A percentile compares a stretch with the other conserved stretches of the same genome.
Evolutionary conservation across 345 rosid species (phyloP).

Genomic region (Populus simonii): DNA sequence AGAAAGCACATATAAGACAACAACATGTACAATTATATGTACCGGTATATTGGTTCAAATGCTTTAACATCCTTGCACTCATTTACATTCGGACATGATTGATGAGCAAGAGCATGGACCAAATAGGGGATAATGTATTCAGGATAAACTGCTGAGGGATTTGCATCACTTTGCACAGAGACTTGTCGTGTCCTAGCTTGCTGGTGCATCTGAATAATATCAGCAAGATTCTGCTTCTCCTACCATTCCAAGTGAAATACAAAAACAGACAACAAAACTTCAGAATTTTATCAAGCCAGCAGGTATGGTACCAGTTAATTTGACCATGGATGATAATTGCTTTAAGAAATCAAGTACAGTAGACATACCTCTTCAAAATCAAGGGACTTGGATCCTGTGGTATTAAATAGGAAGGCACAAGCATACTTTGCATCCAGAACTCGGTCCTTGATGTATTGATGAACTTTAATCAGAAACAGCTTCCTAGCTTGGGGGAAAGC

Average conservation of each 20-base stretch:
- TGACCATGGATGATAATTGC: neutral
- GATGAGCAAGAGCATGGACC: constrained; percentile 87
- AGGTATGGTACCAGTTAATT: neutral
- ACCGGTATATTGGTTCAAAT: constrained; percentile 79
- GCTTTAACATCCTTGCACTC: constrained; percentile 82
- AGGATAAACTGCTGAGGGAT: constrained; percentile 48
- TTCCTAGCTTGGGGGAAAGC: constrained; percentile 76
- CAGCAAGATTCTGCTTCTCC: constrained; percentile 84
- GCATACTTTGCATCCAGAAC: constrained; percentile 84
- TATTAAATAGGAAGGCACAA: constrained; percentile 65
- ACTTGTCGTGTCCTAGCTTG: constrained; percentile 74
- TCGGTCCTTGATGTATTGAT: constrained; percentile 86
- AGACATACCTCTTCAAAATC: constrained; percentile 69
- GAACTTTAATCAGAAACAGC: constrained; percentile 72
- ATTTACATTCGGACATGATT: constrained; percentile 68
- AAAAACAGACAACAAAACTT: constrained; percentile 1
- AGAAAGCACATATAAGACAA: constrained; percentile 12
- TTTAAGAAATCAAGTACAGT: constrained; percentile 28
- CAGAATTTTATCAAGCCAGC: neutral
- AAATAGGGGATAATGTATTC: constrained; percentile 65
- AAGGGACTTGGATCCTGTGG: constrained; percentile 41
- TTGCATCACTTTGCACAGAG: constrained; percentile 60
- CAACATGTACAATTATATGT: constrained; percentile 13
- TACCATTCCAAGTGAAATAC: constrained; percentile 38
- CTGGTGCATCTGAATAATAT: constrained; percentile 75